Evolutionary conservation across 768 basidiomycete species (phyloP).

Genomic region (Kwoniella sp.): DNA sequence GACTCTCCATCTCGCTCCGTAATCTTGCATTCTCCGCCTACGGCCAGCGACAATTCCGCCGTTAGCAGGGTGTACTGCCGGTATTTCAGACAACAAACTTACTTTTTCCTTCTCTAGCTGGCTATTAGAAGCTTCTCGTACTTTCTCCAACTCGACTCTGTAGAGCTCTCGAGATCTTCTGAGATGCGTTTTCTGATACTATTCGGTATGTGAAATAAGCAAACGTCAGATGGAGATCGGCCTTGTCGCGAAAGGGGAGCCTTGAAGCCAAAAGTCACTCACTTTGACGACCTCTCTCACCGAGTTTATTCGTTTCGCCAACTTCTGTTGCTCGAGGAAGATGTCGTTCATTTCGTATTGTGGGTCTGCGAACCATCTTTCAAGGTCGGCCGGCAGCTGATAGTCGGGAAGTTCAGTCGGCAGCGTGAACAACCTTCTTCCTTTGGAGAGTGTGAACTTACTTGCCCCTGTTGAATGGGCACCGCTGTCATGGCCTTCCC

Average conservation of each 20-base stretch:
- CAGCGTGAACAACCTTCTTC: neutral
- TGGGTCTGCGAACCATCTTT: neutral
- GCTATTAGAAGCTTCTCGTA: neutral
- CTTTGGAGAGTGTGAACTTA: neutral
- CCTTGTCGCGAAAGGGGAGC: neutral
- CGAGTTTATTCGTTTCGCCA: neutral
- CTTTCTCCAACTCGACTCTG: slow-evolving; percentile 5
- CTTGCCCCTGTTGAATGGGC: slow-evolving; percentile 10
- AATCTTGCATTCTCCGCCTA: slow-evolving; percentile 19
- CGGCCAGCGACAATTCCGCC: neutral
- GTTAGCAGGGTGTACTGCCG: neutral
- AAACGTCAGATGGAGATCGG: neutral
- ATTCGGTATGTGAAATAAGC: neutral
- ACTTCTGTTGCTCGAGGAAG: neutral
- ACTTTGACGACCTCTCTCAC: slow-evolving; percentile 3
- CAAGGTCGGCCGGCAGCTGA: slow-evolving; percentile 3
- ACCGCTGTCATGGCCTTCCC: slow-evolving; percentile 11
- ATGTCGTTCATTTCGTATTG: neutral
- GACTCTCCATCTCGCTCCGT: slow-evolving; percentile 5
- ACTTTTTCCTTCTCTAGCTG: neutral
- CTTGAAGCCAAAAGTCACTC: neutral
- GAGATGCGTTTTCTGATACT: slow-evolving; percentile 15
- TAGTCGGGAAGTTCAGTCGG: neutral
- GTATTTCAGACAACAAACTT: neutral
- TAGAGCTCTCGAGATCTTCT: slow-evolving; percentile 1